Evolutionary conservation across 345 rosid species (phyloP).

Genomic region (Eucalyptus albens): DNA sequence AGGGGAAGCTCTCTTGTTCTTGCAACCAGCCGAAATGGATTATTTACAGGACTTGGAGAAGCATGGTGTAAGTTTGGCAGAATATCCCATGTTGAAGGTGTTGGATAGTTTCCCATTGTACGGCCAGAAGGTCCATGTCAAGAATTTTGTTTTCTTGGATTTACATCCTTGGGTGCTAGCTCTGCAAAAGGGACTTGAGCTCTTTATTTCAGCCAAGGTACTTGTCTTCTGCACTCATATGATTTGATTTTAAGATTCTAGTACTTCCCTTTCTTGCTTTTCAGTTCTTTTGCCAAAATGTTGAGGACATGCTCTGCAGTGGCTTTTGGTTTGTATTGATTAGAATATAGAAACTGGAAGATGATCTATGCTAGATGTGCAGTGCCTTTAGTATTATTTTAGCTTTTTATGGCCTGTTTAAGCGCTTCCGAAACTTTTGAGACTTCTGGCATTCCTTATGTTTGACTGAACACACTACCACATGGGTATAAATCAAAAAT

Average conservation of each 20-base stretch:
- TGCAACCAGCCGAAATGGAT: conserved; percentile 81
- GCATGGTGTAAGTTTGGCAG: conserved; percentile 71
- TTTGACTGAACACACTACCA: neutral
- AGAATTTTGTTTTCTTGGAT: conserved; percentile 42
- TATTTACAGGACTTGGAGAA: conserved; percentile 74
- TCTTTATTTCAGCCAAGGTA: conserved; percentile 49
- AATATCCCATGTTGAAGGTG: conserved; percentile 69
- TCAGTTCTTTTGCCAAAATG: neutral
- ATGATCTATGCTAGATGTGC: neutral
- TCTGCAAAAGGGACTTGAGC: conserved; percentile 73
- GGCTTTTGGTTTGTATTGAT: neutral
- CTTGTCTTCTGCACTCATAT: neutral
- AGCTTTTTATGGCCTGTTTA: neutral
- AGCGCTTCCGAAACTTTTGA: neutral
- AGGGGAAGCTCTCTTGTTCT: conserved; percentile 79
- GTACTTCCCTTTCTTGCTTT: neutral
- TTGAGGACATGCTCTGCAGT: neutral
- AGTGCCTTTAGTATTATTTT: neutral
- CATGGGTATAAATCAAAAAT: neutral
- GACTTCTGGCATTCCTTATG: neutral
- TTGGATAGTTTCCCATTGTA: conserved; percentile 49
- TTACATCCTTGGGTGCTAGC: conserved; percentile 74
- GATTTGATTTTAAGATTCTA: neutral
- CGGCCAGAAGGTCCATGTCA: conserved; percentile 27
- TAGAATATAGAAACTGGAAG: neutral